Evolutionary conservation across 768 basidiomycete genomes (phyloP).

Genomic region (Fomitopsis pulvina): DNA sequence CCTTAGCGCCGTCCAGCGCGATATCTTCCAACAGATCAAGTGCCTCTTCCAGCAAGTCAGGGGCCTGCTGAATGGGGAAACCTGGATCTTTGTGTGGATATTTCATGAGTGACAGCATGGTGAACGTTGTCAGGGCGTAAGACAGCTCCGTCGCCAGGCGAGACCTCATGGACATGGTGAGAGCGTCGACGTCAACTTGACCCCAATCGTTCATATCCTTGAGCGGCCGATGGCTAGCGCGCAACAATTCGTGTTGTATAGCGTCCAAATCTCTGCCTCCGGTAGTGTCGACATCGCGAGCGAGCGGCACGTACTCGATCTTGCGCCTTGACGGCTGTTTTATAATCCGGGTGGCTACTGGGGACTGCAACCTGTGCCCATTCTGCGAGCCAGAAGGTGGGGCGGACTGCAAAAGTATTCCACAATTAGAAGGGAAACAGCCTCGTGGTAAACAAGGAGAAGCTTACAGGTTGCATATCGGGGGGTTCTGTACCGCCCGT

Average conservation of each 20-base stretch:
- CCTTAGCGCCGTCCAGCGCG: constrained; percentile 53
- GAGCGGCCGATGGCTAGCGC: constrained; percentile 47
- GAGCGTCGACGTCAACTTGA: constrained; percentile 81
- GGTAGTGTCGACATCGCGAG: constrained; percentile 64
- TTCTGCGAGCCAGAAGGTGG: constrained; percentile 13
- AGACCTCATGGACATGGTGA: constrained; percentile 90
- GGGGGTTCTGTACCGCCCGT: constrained; percentile 21
- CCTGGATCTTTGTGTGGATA: constrained; percentile 49
- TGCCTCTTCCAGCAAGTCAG: constrained; percentile 79
- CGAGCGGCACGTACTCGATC: constrained; percentile 83
- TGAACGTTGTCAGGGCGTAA: constrained; percentile 84
- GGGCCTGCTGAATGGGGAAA: constrained; percentile 70
- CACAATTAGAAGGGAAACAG: neutral
- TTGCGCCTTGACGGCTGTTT: constrained; percentile 48
- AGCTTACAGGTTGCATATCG: constrained; percentile 22
- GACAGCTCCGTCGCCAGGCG: constrained; percentile 78
- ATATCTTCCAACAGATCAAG: constrained; percentile 82
- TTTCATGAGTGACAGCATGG: constrained; percentile 73
- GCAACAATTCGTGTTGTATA: constrained; percentile 55
- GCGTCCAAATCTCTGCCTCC: constrained; percentile 77
- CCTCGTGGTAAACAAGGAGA: neutral
- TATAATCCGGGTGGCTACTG: constrained; percentile 10
- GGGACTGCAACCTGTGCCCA: constrained; percentile 4
- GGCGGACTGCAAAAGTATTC: constrained; percentile 5
- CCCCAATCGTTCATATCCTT: constrained; percentile 84